Evolutionary conservation across 2,329 filamentous ascomycete species (phyloP).

Genomic region (Trichoderma breve): DNA sequence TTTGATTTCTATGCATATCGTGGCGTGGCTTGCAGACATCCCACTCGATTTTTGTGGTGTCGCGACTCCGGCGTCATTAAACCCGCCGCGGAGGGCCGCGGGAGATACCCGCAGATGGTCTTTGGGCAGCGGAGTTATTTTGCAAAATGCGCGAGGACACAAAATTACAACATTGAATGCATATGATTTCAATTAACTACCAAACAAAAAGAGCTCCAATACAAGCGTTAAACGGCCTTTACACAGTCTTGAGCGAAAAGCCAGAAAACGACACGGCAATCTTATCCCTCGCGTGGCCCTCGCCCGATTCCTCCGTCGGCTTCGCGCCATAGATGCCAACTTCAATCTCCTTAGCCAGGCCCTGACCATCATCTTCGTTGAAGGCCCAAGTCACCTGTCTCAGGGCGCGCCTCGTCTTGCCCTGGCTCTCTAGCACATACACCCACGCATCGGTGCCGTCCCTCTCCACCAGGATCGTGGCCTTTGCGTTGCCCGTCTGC

Average conservation of each 20-base stretch:
- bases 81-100: background rate
- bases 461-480: slow-evolving; percentile 21
- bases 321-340: slow-evolving; percentile 24
- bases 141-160: background rate
- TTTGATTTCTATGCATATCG: background rate
- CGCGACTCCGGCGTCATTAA: background rate
- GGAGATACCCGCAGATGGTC: background rate
- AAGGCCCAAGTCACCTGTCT: slow-evolving; percentile 24
- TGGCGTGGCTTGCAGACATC: background rate
- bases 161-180: background rate
- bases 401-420: slow-evolving; percentile 16
- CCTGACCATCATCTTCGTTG: slow-evolving; percentile 20
- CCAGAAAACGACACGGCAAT: slow-evolving; percentile 21
- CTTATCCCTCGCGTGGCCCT: slow-evolving; percentile 12
- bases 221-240: background rate
- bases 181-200: background rate
- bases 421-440: slow-evolving; percentile 18
- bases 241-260: slow-evolving; percentile 17
- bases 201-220: background rate
- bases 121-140: background rate
- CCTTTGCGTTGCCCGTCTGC: slow-evolving; percentile 17
- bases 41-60: background rate
- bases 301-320: slow-evolving; percentile 22
- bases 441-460: slow-evolving; percentile 23
- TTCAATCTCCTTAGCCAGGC: slow-evolving; percentile 14